Evolutionary conservation across 2,329 filamentous ascomycete species (phyloP).

Genomic region (Endocalyx cinctus): DNA sequence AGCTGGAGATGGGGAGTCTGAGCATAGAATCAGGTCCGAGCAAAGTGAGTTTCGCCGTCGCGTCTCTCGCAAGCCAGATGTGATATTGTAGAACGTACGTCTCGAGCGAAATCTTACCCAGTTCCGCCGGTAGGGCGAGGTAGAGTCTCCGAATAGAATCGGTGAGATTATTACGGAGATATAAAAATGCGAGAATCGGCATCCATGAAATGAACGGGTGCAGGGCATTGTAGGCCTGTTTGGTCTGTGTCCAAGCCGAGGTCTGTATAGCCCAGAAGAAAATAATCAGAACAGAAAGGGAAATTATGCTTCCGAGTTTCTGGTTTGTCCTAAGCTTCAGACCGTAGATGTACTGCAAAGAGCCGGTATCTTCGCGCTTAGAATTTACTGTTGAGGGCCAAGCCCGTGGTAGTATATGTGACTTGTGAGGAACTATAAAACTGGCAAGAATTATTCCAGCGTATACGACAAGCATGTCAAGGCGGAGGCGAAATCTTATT

Average conservation of each 20-base stretch:
- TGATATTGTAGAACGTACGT: slow-evolving; percentile 58
- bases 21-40: too few relatives aligned
- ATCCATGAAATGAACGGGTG: slow-evolving; percentile 51
- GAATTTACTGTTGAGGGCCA: too few relatives aligned
- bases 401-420: too few relatives aligned
- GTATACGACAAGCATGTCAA: slow-evolving; percentile 53
- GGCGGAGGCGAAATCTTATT: slow-evolving; percentile 44
- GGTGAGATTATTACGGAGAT: slow-evolving; percentile 51
- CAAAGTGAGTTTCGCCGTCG: too few relatives aligned
- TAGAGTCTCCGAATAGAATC: slow-evolving; percentile 35
- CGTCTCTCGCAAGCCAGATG: slow-evolving; percentile 56
- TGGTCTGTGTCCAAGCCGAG: slow-evolving; percentile 9
- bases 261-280: slow-evolving; percentile 29
- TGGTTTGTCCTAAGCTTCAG: too few relatives aligned
- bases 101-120: slow-evolving; percentile 55
- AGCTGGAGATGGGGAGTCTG: too few relatives aligned
- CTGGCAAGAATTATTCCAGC: slow-evolving; percentile 49
- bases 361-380: too few relatives aligned
- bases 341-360: slow-evolving; percentile 2
- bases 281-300: slow-evolving; percentile 21
- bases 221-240: slow-evolving; percentile 42
- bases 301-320: too few relatives aligned
- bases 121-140: slow-evolving; percentile 43
- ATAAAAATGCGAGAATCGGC: slow-evolving; percentile 47
- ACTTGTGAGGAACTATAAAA: too few relatives aligned